These are phyloP conservation scores for Ambrosia trifida DNA, from an alignment of 129 eudicot genomes.

Conservation along the genomic window DNA sequence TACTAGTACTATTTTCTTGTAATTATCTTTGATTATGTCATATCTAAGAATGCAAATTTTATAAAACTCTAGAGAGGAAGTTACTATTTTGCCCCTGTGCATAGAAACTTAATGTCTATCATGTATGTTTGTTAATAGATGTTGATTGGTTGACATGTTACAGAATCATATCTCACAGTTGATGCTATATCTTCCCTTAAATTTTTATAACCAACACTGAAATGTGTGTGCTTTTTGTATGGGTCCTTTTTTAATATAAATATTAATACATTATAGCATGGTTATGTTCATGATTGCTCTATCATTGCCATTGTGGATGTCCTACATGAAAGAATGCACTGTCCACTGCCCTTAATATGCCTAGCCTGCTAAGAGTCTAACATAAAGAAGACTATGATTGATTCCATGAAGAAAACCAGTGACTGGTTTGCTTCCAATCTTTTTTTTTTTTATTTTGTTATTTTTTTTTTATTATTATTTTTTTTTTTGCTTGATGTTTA, in stretches of 20 bases:
- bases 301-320: conserved; percentile 50
- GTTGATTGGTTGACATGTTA: conserved; percentile 37
- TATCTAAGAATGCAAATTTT: conserved; percentile 21
- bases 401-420: conserved; percentile 77
- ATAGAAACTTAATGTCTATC: conserved; percentile 2
- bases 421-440: conserved; percentile 66
- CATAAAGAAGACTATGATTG: conserved; percentile 35
- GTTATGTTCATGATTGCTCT: conserved; percentile 30
- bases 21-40: conserved; percentile 27
- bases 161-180: conserved; percentile 21
- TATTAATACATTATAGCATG: conserved; percentile 30
- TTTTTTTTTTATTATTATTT: neutral
- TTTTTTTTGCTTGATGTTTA: conserved; percentile 2
- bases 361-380: conserved; percentile 30
- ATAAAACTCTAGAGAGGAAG: neutral
- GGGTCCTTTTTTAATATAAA: neutral
- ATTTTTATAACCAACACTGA: conserved; percentile 7
- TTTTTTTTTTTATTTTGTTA: too few species aligned
- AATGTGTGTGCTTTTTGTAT: conserved; percentile 25
- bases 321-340: conserved; percentile 31
- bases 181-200: conserved; percentile 24
- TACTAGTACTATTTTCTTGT: conserved; percentile 34
- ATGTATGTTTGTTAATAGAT: conserved; percentile 14
- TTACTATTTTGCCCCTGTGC: conserved; percentile 25
- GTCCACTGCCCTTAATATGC: conserved; percentile 34